These are phyloP conservation scores for Coemansia nantahalensis DNA, from an alignment of 192 early-diverging fungal genomes.

Conservation along the genomic window DNA sequence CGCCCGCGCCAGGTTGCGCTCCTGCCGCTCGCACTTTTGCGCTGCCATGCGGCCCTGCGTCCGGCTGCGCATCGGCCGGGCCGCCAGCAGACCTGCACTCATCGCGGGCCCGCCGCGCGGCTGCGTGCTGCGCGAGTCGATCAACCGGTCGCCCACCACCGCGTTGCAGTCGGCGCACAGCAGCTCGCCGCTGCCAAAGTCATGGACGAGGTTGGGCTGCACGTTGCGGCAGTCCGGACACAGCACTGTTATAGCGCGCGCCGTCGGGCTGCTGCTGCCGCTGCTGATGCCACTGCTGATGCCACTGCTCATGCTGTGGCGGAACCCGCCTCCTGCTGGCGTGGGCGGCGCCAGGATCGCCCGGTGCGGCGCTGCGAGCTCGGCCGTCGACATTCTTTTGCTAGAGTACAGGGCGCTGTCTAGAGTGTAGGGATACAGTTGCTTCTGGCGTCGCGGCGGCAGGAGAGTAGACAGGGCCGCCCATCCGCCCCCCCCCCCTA, in stretches of 20 bases:
- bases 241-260: conserved; percentile 28
- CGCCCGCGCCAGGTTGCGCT: conserved; percentile 69
- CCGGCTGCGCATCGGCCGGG: conserved; percentile 23
- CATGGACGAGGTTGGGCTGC: conserved; percentile 85
- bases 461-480: too few species aligned
- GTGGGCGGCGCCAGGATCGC: conserved; percentile 24
- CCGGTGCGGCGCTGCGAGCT: conserved; percentile 5
- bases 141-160: conserved; percentile 82
- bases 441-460: too few species aligned
- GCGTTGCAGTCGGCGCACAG: conserved; percentile 92
- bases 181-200: conserved; percentile 84
- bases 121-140: conserved; percentile 91
- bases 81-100: too few species aligned
- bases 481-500: too few species aligned
- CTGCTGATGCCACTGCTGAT: not conserved
- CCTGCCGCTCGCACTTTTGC: conserved; percentile 72
- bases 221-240: conserved; percentile 78
- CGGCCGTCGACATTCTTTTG: conserved; percentile 20
- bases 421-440: not conserved
- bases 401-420: not conserved
- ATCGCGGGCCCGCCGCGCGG: too few species aligned
- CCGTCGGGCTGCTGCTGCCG: too few species aligned
- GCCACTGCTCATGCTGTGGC: not conserved
- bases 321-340: too few species aligned
- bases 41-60: conserved; percentile 57